Evolutionary conservation across 192 early-diverging fungal genomes (phyloP).

Genomic region (Phycomyces blakesleeanus): DNA sequence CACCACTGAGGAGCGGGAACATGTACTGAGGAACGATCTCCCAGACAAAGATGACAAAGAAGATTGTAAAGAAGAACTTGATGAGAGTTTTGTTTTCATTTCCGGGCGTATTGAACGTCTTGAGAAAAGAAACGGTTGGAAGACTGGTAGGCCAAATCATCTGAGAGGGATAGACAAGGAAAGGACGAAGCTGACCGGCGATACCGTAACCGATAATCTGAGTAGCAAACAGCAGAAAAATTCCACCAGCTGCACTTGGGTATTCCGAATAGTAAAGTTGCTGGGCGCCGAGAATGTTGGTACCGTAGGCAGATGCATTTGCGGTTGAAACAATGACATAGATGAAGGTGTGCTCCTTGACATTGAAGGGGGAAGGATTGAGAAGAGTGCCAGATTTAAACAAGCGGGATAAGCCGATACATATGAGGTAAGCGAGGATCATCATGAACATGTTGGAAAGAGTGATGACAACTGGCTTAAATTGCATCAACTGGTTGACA

Average conservation of each 20-base stretch:
- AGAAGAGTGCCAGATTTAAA: constrained; percentile 52
- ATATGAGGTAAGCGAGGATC: constrained; percentile 71
- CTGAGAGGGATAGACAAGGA: constrained; percentile 46
- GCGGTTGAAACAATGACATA: constrained; percentile 64
- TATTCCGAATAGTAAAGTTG: constrained; percentile 58
- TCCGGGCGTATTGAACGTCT: constrained; percentile 28
- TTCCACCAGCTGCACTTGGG: constrained; percentile 42
- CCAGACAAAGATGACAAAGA: constrained; percentile 23
- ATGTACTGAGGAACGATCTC: constrained; percentile 39
- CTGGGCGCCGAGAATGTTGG: constrained; percentile 67
- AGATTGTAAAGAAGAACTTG: constrained; percentile 31
- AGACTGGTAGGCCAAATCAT: constrained; percentile 55
- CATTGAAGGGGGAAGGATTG: constrained; percentile 32
- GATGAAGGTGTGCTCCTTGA: constrained; percentile 32
- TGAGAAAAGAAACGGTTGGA: constrained; percentile 42
- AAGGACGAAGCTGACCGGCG: constrained; percentile 44
- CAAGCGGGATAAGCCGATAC: constrained; percentile 53
- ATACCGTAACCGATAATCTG: constrained; percentile 55
- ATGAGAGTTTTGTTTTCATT: constrained; percentile 16
- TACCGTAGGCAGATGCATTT: constrained; percentile 64
- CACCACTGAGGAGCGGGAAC: constrained; percentile 31
- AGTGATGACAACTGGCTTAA: constrained; percentile 70
- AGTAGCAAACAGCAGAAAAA: constrained; percentile 40
- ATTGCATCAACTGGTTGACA: constrained; percentile 73
- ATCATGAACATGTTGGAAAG: constrained; percentile 66